Conservation (phyloP, 2,329 filamentous ascomycete species). For the Didymella segeticola region DNA sequence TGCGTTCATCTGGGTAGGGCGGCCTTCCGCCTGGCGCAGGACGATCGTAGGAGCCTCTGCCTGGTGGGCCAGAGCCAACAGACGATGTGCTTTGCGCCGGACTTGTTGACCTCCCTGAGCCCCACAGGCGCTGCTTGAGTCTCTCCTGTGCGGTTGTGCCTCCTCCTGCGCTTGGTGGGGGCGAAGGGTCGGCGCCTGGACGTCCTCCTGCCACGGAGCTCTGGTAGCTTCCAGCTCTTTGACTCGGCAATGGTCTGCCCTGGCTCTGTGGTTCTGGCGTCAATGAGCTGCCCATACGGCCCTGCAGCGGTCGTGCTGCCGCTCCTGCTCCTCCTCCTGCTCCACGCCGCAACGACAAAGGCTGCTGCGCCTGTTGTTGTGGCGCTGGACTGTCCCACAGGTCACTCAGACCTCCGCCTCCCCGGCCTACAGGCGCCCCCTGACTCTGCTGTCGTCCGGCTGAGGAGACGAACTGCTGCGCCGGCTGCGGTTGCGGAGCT, state of each 20-base stretch:
- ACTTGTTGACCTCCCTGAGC: constrained; percentile 66
- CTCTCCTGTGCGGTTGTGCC: constrained; percentile 76
- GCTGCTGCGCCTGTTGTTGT: constrained; percentile 49
- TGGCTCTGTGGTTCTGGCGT: constrained; percentile 46
- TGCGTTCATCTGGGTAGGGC: constrained; percentile 44
- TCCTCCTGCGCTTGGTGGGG: constrained; percentile 49
- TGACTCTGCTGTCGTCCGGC: constrained; percentile 44
- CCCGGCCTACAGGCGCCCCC: constrained; percentile 29
- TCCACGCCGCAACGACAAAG: constrained; percentile 51
- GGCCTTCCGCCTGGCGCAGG: constrained; percentile 26
- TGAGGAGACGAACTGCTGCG: constrained; percentile 60
- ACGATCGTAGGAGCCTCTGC: constrained; percentile 39
- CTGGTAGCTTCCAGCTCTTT: constrained; percentile 78
- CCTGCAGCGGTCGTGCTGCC: constrained; percentile 36
- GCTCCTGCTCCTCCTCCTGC: constrained; percentile 52
- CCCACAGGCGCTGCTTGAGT: constrained; percentile 80
- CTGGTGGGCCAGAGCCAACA: constrained; percentile 24
- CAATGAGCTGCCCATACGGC: constrained; percentile 40
- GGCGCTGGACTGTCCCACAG: constrained; percentile 61
- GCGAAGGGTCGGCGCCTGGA: constrained; percentile 41
- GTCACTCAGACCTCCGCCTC: constrained; percentile 62
- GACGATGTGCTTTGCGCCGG: constrained; percentile 51
- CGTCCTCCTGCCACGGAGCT: constrained; percentile 52
- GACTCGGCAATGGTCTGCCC: constrained; percentile 72
- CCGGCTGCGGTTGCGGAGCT: constrained; percentile 61